A percentile compares a stretch with the other conserved stretches of the same genome.
Conservation (phyloP, 495 filamentous ascomycete species). For the Penicillium cinerascens region DNA sequence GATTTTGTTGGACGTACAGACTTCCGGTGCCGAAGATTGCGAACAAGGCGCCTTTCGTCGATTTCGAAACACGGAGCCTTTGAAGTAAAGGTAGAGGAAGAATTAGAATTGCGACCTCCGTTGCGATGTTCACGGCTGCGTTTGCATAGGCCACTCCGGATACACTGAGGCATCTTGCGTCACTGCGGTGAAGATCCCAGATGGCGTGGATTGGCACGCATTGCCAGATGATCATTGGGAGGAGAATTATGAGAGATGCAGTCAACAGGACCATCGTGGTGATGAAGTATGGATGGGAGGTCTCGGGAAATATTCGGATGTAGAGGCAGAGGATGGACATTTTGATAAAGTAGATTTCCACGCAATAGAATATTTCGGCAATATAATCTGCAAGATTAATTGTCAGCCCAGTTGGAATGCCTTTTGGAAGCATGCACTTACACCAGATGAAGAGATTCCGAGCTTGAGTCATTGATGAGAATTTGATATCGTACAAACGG, state of each 20-base stretch:
- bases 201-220: slow-evolving; percentile 9
- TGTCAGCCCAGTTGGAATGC: neutral
- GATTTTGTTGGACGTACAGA: neutral
- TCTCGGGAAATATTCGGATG: slow-evolving; percentile 15
- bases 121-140: slow-evolving; percentile 11
- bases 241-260: slow-evolving; percentile 1
- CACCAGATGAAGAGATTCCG: slow-evolving; percentile 7
- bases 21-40: slow-evolving; percentile 10
- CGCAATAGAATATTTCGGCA: slow-evolving; percentile 8
- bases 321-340: slow-evolving; percentile 18
- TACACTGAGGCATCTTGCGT: slow-evolving; percentile 9
- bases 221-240: slow-evolving; percentile 14
- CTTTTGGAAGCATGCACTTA: neutral
- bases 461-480: slow-evolving; percentile 3
- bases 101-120: slow-evolving; percentile 9
- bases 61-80: slow-evolving; percentile 2
- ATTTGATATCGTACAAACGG: slow-evolving; percentile 12
- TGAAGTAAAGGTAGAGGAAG: slow-evolving; percentile 10
- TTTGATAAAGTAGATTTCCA: slow-evolving; percentile 17
- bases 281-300: slow-evolving; percentile 1
- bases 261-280: slow-evolving; percentile 4
- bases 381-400: neutral
- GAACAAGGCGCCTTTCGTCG: slow-evolving; percentile 5
- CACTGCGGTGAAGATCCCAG: slow-evolving; percentile 4
- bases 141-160: slow-evolving; percentile 12